Evolutionary conservation across 2,329 filamentous ascomycete genomes (phyloP).

Genomic region (Sporothrix pseudoabietina): DNA sequence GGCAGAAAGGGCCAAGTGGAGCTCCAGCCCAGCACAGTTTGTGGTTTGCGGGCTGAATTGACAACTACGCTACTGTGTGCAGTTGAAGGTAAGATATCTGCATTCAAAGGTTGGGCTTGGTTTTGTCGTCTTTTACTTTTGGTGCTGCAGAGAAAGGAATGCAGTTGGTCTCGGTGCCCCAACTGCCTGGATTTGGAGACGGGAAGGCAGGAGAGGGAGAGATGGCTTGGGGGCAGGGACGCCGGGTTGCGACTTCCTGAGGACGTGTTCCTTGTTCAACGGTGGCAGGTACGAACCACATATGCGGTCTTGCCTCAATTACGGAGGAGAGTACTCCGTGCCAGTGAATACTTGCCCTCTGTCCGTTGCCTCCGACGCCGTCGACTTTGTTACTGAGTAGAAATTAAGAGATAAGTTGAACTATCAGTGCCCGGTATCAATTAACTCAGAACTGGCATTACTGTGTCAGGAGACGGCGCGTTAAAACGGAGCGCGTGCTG

Average conservation of each 20-base stretch:
- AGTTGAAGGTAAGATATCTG: not conserved
- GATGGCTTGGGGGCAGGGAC: not conserved
- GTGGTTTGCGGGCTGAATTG: not conserved
- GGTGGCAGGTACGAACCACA: not conserved
- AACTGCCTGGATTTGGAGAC: not conserved
- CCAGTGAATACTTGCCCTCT: not conserved
- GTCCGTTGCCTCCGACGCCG: not conserved
- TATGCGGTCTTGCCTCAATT: not conserved
- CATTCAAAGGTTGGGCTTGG: not conserved
- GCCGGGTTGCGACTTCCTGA: not conserved
- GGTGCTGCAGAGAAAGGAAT: not conserved
- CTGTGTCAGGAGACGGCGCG: not conserved
- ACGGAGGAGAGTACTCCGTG: too few relatives aligned
- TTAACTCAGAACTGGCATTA: conserved; percentile 14
- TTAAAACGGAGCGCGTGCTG: not conserved
- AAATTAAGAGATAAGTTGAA: not conserved
- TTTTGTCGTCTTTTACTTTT: not conserved
- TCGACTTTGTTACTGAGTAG: not conserved
- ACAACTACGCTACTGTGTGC: not conserved
- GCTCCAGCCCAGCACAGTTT: not conserved
- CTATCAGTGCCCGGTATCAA: not conserved
- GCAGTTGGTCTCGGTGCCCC: not conserved
- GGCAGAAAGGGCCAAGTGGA: conserved; percentile 15
- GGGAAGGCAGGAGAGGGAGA: not conserved
- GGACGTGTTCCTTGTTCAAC: not conserved